Evolutionary conservation across 108 stramenopile genomes (phyloP).

Genomic region (Pseudonitzschia delicatissima): DNA sequence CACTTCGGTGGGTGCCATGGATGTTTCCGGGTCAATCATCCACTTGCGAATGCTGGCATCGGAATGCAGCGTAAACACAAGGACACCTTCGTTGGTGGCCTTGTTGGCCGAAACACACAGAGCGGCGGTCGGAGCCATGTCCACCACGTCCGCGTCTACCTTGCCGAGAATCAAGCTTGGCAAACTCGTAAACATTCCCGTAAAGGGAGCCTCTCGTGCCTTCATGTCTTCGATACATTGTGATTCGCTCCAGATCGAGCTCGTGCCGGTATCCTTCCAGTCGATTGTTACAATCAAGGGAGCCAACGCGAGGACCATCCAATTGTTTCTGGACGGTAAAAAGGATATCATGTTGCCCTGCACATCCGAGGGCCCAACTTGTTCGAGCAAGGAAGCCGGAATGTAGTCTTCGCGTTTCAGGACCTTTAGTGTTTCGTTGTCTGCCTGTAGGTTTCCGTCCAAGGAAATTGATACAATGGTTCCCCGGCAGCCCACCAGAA

Average conservation of each 20-base stretch:
- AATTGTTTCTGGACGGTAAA: slow-evolving; percentile 6
- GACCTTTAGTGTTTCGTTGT: slow-evolving; percentile 7
- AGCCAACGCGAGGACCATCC: slow-evolving; percentile 29
- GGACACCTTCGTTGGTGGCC: neutral
- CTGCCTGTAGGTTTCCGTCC: slow-evolving; percentile 15
- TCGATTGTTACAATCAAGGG: slow-evolving; percentile 38
- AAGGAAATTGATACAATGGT: slow-evolving; percentile 18
- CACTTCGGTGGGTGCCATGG: slow-evolving; percentile 22
- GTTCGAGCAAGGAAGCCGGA: slow-evolving; percentile 4
- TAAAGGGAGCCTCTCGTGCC: slow-evolving; percentile 12
- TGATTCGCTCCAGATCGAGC: slow-evolving; percentile 35
- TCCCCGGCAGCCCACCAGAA: slow-evolving; percentile 33
- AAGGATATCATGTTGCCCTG: slow-evolving; percentile 42
- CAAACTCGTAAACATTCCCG: slow-evolving; percentile 22
- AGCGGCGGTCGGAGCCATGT: slow-evolving; percentile 44
- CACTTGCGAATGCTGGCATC: slow-evolving; percentile 43
- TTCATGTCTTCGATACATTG: slow-evolving; percentile 35
- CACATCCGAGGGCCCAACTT: slow-evolving; percentile 27
- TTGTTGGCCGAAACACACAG: slow-evolving; percentile 26
- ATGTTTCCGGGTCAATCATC: slow-evolving; percentile 21
- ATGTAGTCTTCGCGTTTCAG: slow-evolving; percentile 22
- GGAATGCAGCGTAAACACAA: slow-evolving; percentile 37
- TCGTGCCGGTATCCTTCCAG: slow-evolving; percentile 9
- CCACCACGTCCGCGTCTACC: slow-evolving; percentile 25
- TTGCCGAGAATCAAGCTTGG: slow-evolving; percentile 25